These are phyloP conservation scores for Nakataea oryzae DNA, from an alignment of 2,329 filamentous ascomycete genomes.

Conservation along the genomic window DNA sequence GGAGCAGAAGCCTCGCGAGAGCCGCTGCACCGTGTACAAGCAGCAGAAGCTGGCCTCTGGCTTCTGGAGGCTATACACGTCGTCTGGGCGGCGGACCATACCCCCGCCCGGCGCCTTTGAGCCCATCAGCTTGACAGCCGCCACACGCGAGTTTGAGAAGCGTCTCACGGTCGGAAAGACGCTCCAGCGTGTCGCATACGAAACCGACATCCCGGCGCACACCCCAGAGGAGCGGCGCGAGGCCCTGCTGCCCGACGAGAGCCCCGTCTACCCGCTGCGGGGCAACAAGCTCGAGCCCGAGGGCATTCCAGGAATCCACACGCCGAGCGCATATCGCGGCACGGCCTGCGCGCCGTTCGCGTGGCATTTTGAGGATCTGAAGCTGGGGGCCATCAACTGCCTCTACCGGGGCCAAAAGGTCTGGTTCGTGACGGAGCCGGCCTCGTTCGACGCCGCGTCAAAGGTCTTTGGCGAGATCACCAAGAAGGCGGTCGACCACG, in stretches of 20 bases:
- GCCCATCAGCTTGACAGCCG: background rate
- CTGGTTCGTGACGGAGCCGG: constrained; percentile 1
- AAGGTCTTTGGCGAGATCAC: background rate
- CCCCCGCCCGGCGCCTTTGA: background rate
- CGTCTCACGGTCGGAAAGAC: background rate
- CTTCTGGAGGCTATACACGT: constrained; percentile 1
- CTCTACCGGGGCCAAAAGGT: background rate
- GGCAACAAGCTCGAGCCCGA: background rate
- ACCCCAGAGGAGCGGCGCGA: background rate
- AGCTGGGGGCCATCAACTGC: constrained; percentile 1
- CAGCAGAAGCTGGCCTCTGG: background rate
- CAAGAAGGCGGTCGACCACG: background rate
- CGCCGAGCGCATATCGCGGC: background rate
- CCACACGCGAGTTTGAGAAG: background rate
- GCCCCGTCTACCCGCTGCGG: constrained; percentile 1
- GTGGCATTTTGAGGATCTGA: constrained; percentile 1
- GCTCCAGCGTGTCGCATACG: constrained; percentile 1
- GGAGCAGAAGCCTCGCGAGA: background rate
- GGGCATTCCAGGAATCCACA: background rate
- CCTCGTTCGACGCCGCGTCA: background rate
- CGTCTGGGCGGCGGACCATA: background rate
- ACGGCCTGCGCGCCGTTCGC: constrained; percentile 1
- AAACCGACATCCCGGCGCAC: constrained; percentile 2
- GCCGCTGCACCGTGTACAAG: background rate
- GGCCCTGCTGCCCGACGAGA: background rate